Conservation (phyloP, 495 filamentous ascomycete genomes). For the Hyaloscypha bicolor region DNA sequence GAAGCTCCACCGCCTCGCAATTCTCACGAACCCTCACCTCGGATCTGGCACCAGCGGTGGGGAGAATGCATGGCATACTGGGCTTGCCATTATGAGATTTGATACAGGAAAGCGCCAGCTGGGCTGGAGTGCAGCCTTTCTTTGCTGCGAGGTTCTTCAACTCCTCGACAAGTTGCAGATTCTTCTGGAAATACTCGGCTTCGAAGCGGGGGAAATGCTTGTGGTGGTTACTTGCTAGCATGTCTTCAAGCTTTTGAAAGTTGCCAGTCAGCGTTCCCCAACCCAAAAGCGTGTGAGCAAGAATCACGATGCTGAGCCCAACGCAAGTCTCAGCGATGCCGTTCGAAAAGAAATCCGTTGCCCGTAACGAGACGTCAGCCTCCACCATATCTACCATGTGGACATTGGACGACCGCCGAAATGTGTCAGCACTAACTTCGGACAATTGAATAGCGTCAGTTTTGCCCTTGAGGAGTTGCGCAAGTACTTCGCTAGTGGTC, state of each 20-base stretch:
- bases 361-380: slow-evolving; percentile 75
- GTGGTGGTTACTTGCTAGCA: slow-evolving; percentile 61
- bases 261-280: slow-evolving; percentile 51
- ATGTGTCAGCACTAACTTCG: slow-evolving; percentile 73
- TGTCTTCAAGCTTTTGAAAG: slow-evolving; percentile 59
- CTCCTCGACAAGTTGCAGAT: slow-evolving; percentile 68
- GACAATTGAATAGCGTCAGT: slow-evolving; percentile 75
- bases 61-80: slow-evolving; percentile 73
- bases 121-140: slow-evolving; percentile 72
- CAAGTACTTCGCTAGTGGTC: slow-evolving; percentile 51
- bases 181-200: slow-evolving; percentile 68
- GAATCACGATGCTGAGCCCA: slow-evolving; percentile 67
- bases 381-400: slow-evolving; percentile 74
- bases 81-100: slow-evolving; percentile 40
- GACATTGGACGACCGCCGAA: slow-evolving; percentile 69
- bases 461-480: slow-evolving; percentile 67
- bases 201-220: slow-evolving; percentile 62
- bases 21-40: slow-evolving; percentile 53
- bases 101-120: slow-evolving; percentile 79
- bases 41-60: slow-evolving; percentile 73
- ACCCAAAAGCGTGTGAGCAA: slow-evolving; percentile 49
- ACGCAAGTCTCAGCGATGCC: slow-evolving; percentile 71
- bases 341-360: slow-evolving; percentile 67
- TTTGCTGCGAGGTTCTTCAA: slow-evolving; percentile 64
- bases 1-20: slow-evolving; percentile 44